These are phyloP conservation scores for Xylaria curta DNA, from an alignment of 495 filamentous ascomycete genomes.

Conservation along the genomic window DNA sequence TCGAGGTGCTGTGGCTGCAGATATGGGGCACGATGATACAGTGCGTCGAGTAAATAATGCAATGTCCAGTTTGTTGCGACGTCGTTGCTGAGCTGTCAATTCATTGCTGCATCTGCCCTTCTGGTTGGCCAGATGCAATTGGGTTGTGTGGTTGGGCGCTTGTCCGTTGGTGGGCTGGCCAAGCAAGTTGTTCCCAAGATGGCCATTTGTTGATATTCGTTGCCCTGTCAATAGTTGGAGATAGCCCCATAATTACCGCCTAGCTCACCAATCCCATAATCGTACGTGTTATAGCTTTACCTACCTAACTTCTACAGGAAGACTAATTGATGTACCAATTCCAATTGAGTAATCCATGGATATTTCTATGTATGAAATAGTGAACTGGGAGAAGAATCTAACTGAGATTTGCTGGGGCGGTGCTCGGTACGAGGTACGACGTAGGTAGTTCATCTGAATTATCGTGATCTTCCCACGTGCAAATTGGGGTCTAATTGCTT, in stretches of 20 bases:
- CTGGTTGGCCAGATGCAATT: constrained; percentile 9
- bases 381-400: background rate
- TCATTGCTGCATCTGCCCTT: constrained; percentile 5
- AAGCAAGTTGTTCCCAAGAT: background rate
- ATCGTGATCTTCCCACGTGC: background rate
- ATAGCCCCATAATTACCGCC: background rate
- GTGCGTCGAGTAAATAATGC: background rate
- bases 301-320: background rate
- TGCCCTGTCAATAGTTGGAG: constrained; percentile 19
- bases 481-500: background rate
- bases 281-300: constrained; percentile 3
- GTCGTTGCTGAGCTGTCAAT: constrained; percentile 25
- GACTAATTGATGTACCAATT: background rate
- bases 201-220: constrained; percentile 21
- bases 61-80: background rate
- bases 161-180: constrained; percentile 7
- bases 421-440: background rate
- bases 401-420: background rate
- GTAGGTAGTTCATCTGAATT: background rate
- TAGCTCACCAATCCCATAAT: constrained; percentile 13
- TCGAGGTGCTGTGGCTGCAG: background rate
- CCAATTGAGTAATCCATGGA: background rate
- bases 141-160: constrained; percentile 13
- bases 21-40: background rate
- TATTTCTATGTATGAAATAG: background rate